phyloP scores from a whole-genome alignment of 2,329 filamentous ascomycete genomes.

The Fusarium sp. region DNA sequence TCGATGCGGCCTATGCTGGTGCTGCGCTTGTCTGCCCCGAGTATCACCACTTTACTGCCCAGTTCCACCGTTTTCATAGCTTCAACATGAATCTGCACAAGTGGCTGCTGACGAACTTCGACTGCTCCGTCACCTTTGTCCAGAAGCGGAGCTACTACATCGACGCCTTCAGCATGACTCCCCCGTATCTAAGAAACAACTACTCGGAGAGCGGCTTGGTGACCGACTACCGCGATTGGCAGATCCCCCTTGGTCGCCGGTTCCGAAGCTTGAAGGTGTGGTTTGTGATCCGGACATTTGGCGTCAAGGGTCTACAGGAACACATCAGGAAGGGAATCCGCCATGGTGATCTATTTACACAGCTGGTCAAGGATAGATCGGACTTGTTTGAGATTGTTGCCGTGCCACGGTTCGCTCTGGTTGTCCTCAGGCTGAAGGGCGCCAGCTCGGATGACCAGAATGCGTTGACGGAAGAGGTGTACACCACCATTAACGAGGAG shows the following conservation, averaged over 20 bases:
- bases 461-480: not conserved
- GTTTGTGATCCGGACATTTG: constrained; percentile 2
- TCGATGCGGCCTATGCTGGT: not conserved
- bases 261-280: constrained; percentile 1
- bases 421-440: not conserved
- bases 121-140: not conserved
- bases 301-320: not conserved
- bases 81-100: constrained; percentile 3
- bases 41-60: not conserved
- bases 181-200: not conserved
- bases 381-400: not conserved
- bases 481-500: not conserved
- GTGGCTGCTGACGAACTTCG: constrained; percentile 2
- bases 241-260: not conserved
- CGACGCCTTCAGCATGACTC: not conserved
- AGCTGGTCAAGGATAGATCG: not conserved
- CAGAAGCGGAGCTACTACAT: not conserved
- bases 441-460: not conserved
- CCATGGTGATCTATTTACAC: not conserved
- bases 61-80: not conserved
- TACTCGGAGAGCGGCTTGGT: not conserved
- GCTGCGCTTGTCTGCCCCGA: not conserved
- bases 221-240: constrained; percentile 3
- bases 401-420: not conserved
- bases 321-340: not conserved